Base-by-base conservation (phyloP, 495 filamentous ascomycete genomes). In the Xylaria nigripes region DNA sequence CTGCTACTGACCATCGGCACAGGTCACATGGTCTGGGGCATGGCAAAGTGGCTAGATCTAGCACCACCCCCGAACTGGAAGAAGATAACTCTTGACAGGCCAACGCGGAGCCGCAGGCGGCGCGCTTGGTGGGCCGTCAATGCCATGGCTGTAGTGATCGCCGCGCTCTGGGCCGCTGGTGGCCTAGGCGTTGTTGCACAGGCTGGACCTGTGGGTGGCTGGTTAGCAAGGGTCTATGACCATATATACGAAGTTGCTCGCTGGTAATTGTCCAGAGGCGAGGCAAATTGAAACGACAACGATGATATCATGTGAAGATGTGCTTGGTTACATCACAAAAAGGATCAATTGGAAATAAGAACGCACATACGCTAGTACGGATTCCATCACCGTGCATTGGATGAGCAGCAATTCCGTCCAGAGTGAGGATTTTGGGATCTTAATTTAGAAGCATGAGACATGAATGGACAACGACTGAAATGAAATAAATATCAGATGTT, bases 21-120 rank as follows among this genome's bases (percentile, higher is more conserved):
- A 18, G 90, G 83, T 55, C 91, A 96, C 72, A 81, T 90, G 59
- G 79, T 88, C 21, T 94, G 88, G 76, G 91, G 91, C 0, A 81
- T 80, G 75, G 86, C 86, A 16, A 81, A 79, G 65, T 93, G 87
- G 87, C 72, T 88, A 60, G 74, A 78, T 6, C 65, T 70, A 41
- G 62, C 76, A 43, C 80, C 77, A 34, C 64, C 64, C 5, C 68
- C 72, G 44, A 67, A 66, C 45, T 66, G 62, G 46, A 67, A 61
- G 54, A 72, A 73, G 29, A 73, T 69, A 56, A 76, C 73, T 29
- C 64, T 73, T n/a, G 70, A 77, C 40, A 74, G 72, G 54, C 48
- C 61, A 48, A 56, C 62, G 29, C 71, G 72, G 59, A 82, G 72
- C 49, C 68, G 61, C 54, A 66, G 67, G 75, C 76, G 74, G 73